Base-by-base conservation (phyloP, 2,329 filamentous ascomycete genomes). In the Didymella exigua region DNA sequence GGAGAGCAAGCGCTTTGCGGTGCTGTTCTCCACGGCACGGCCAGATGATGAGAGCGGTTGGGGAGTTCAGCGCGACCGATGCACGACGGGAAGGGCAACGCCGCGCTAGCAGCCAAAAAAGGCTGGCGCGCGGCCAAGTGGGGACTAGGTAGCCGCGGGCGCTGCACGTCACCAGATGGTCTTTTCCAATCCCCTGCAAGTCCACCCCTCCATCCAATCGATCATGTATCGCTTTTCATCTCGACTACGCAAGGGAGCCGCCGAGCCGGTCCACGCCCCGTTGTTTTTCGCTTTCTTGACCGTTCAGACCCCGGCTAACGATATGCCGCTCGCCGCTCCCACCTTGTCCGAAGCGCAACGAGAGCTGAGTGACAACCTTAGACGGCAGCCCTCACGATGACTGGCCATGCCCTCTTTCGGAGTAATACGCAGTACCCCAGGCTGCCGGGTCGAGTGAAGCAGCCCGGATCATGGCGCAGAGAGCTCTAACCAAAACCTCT, bases 101-200 rank as follows among this genome's bases (percentile, higher is more conserved):
- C 37, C 34, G 16, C 34, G 37, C 66, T 66, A 70, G 62, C 4
- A 38, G 52, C 40, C 18, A 44, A 50, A 56, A 49, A 26, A 56
- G 68, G 36, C 56, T 61, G 59, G 65, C 56, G 68, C 54, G 49
- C 26, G 47, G 54, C 46, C 50, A 34, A 61, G 52, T 62, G 60
- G 63, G 59, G 60, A 63, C 59, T 63, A 67, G 56, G 47, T 37
- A 71, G 57, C 59, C 68, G 69, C 67, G 61, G 51, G 43, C 42
- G 65, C 68, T 73, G 71, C 71, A 73, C 69, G 70, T 73, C 70
- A 72, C 70, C 61, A 56, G 57, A 57, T 55, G 54, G 54, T 57
- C 60, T 54, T 61, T 65, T 56, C 62, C 60, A 56, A 60, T 59
- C 60, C 58, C 65, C 55, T 60, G 60, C 58, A 29, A 45, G 53